Base-by-base conservation (phyloP, 805 yeast species). In the Lipomyces sp. region DNA sequence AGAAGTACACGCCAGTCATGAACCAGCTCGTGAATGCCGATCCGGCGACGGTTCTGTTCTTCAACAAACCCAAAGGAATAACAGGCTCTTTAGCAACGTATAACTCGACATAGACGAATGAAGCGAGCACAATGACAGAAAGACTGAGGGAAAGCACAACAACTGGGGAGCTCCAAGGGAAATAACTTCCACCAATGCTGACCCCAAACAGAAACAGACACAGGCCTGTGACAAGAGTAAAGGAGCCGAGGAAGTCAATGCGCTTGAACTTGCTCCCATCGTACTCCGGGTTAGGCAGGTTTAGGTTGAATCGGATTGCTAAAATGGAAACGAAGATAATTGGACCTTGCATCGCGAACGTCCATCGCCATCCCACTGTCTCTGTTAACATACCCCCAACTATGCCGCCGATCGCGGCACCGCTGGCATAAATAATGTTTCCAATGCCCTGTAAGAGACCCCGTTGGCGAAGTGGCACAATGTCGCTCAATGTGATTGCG, bases 381-480 rank as follows among this genome's bases (percentile, higher is more conserved):
- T 79, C 78, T 34, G 87, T 82, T 59, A 87, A 76, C 29, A 83
- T 69, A 1, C 92, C 92, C 75, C 84, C 76, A 80, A 83, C 24
- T 77, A 63, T 56, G 2, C 92, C 92, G n/a, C 95, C 95, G 54
- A 84, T 76, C 0, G 89, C 87, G 1, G 90, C 87, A 4, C 97
- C 97, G 24, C 86, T 74, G 8, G 93, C 95, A 73, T 84, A 92
- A 51, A 86, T 86, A 30, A 92, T 81, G 76, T 92, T 92, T 34
- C 89, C 89, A 57, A 90, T 75, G 0, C 97, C 97, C 75, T 92
- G 97, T 76, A 86, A 90, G 45, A 90, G 75, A 0, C 96, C 97
- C 64, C 97, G 82, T 55, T 88, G 85, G 64, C 95, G 82, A 66
- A 89, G 61, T 1, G 95, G 87, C 33, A 92, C 87, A 59, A 90